A percentile compares a stretch with the other conserved stretches of the same genome.
Evolutionary conservation across 148 eudicot species (phyloP).

Genomic region (Rhododendron vialii): DNA sequence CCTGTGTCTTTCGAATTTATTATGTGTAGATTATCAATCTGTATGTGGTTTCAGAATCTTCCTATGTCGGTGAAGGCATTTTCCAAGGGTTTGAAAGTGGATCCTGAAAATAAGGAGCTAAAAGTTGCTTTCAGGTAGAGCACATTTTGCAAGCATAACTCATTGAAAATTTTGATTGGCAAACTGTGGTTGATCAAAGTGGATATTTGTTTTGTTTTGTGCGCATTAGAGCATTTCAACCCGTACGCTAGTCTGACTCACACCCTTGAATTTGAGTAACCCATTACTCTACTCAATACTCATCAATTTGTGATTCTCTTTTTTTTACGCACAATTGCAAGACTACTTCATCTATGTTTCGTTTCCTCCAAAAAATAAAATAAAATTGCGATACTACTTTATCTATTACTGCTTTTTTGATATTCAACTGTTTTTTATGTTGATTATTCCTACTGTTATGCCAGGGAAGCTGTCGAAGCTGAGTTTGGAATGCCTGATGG

Average conservation of each 20-base stretch:
- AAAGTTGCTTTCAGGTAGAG: slow-evolving; percentile 11
- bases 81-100: slow-evolving; percentile 21
- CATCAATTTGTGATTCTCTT: neutral
- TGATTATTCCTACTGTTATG: neutral
- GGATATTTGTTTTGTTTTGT: neutral
- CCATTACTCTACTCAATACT: neutral
- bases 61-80: slow-evolving; percentile 1
- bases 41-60: slow-evolving; percentile 5
- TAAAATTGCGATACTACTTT: neutral
- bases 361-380: no score
- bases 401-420: neutral
- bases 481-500: neutral
- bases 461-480: neutral
- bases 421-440: neutral
- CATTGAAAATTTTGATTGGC: neutral
- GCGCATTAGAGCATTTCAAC: neutral
- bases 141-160: no score
- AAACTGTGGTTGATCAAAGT: neutral
- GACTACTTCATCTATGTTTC: neutral
- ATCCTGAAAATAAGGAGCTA: slow-evolving; percentile 26
- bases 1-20: no score
- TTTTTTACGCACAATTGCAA: neutral
- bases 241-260: neutral
- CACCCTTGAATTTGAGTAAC: neutral
- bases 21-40: neutral